phyloP scores from a whole-genome alignment of 2,329 filamentous ascomycete species.

The Aspergillus novofumigatus region DNA sequence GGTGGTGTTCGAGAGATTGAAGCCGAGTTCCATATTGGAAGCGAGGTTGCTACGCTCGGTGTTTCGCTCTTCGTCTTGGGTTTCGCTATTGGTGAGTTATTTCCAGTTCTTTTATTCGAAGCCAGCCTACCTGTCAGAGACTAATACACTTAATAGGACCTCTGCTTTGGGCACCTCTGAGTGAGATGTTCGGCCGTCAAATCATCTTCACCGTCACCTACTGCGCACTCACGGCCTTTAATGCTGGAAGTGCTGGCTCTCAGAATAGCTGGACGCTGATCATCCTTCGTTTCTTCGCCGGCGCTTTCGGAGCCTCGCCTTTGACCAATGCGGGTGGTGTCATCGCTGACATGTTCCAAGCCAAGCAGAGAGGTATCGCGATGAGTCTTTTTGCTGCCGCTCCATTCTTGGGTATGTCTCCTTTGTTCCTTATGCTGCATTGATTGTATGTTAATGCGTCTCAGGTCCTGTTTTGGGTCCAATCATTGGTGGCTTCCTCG shows the following conservation, averaged over 20 bases:
- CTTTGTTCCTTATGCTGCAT: background rate
- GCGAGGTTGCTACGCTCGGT: constrained; percentile 39
- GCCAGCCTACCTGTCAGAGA: background rate
- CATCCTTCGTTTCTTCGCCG: constrained; percentile 64
- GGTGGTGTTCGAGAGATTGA: constrained; percentile 37
- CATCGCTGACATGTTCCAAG: constrained; percentile 58
- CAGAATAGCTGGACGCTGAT: constrained; percentile 58
- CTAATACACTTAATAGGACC: constrained; percentile 25
- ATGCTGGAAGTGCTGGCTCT: constrained; percentile 55
- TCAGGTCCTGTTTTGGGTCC: constrained; percentile 58
- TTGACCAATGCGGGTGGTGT: constrained; percentile 61
- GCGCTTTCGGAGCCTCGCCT: constrained; percentile 58
- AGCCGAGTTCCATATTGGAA: constrained; percentile 30
- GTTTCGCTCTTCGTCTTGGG: constrained; percentile 46
- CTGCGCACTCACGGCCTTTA: constrained; percentile 54
- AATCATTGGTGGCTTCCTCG: constrained; percentile 64
- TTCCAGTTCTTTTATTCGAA: background rate
- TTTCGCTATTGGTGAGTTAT: constrained; percentile 37
- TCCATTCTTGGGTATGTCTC: constrained; percentile 54
- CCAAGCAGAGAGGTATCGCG: constrained; percentile 53
- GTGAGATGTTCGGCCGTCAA: constrained; percentile 37
- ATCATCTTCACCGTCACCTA: constrained; percentile 32
- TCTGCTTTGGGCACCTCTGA: constrained; percentile 42
- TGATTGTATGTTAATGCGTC: background rate
- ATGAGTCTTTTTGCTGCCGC: constrained; percentile 62